phyloP scores from a whole-genome alignment of 257 asterid species.

The Forsythia suspensa region DNA sequence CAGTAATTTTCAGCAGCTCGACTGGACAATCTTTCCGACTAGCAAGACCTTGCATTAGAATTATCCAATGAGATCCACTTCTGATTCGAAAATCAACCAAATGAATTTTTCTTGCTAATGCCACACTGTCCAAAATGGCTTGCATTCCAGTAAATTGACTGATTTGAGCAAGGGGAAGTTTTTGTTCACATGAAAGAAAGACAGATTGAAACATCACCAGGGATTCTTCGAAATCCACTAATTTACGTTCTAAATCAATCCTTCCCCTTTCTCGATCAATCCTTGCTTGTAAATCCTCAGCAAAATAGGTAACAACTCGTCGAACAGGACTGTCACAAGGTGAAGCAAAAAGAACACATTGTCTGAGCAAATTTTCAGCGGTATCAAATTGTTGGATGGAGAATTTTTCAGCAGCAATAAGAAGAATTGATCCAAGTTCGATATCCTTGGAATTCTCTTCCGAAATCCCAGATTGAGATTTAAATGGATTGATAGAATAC shows the following conservation, averaged over 20 bases:
- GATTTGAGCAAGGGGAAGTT: constrained; percentile 33
- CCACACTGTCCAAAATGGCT: background rate
- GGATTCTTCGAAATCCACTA: constrained; percentile 24
- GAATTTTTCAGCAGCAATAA: constrained; percentile 32
- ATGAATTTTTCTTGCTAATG: background rate
- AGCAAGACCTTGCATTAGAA: constrained; percentile 37
- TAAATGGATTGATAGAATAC: background rate
- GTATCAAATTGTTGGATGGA: constrained; percentile 26
- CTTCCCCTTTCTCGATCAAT: constrained; percentile 24
- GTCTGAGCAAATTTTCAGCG: constrained; percentile 30
- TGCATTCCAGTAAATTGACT: constrained; percentile 18
- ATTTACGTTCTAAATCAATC: constrained; percentile 11
- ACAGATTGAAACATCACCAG: constrained; percentile 2
- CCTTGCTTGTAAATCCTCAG: constrained; percentile 36
- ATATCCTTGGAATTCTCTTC: background rate
- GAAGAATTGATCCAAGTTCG: background rate
- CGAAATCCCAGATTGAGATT: background rate
- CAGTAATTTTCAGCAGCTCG: constrained; percentile 45
- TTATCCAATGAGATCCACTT: background rate
- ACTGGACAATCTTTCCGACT: constrained; percentile 16
- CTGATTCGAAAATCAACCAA: background rate
- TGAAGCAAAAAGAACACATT: constrained; percentile 19
- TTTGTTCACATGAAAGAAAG: constrained; percentile 19
- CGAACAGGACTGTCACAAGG: constrained; percentile 28
- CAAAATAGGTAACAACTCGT: constrained; percentile 24